Evolutionary conservation across 2,329 filamentous ascomycete genomes (phyloP).

Genomic region (Xylariaceae sp.): DNA sequence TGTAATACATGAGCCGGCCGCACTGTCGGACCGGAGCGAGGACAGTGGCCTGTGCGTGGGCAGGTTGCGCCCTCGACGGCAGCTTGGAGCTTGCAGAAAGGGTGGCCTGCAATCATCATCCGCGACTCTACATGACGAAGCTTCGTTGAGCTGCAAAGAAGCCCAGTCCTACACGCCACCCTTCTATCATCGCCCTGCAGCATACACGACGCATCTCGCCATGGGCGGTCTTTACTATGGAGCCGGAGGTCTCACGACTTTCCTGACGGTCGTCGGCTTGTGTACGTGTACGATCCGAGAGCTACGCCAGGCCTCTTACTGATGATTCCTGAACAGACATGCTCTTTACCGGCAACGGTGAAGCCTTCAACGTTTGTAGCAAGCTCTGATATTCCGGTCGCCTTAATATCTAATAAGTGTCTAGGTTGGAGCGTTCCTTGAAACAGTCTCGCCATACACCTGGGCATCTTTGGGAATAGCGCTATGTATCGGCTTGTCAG

Average conservation of each 20-base stretch:
- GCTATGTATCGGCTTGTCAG: conserved; percentile 92
- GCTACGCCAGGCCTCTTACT: neutral
- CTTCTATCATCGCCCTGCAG: conserved; percentile 1
- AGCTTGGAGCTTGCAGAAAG: conserved; percentile 4
- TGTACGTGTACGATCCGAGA: conserved; percentile 19
- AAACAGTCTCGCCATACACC: conserved; percentile 87
- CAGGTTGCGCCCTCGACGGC: neutral
- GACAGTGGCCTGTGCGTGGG: neutral
- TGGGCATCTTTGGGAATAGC: conserved; percentile 90
- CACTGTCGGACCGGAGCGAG: too few relatives aligned
- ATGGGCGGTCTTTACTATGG: conserved; percentile 8
- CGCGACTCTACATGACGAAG: conserved; percentile 14
- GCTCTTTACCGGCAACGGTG: conserved; percentile 95
- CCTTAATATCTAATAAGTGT: conserved; percentile 22
- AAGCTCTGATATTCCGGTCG: neutral
- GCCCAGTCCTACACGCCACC: conserved; percentile 3
- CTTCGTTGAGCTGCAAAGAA: conserved; percentile 14
- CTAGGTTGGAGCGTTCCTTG: conserved; percentile 88
- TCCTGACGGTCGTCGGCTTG: conserved; percentile 22
- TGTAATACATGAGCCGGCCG: too few relatives aligned
- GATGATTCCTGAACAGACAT: conserved; percentile 63
- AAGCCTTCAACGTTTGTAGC: conserved; percentile 80
- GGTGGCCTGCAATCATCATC: conserved; percentile 6
- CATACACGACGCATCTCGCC: neutral
- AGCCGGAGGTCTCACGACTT: conserved; percentile 17